Evolutionary conservation across 2,329 filamentous ascomycete species (phyloP).

Genomic region (Sclerotinia trifoliorum): DNA sequence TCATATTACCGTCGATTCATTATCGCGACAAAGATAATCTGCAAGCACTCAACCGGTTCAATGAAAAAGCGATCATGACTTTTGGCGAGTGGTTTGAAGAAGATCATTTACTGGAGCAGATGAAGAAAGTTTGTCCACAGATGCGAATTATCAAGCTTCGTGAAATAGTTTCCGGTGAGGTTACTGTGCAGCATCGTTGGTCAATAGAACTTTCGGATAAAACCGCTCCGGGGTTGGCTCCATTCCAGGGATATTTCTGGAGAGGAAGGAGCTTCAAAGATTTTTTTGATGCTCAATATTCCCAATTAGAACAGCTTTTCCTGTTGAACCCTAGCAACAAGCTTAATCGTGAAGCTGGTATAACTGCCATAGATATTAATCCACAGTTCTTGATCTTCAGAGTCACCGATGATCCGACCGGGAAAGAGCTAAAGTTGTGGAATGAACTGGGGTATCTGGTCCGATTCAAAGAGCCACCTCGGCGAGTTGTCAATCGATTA

Average conservation of each 20-base stretch:
- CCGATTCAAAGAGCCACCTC: conserved; percentile 38
- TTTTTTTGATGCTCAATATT: conserved; percentile 35
- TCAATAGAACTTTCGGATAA: conserved; percentile 28
- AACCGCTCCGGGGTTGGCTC: conserved; percentile 35
- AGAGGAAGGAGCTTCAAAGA: conserved; percentile 28
- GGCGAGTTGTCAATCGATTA: conserved; percentile 35
- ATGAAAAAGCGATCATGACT: conserved; percentile 37
- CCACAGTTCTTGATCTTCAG: conserved; percentile 41
- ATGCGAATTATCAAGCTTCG: conserved; percentile 39
- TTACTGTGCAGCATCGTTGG: conserved; percentile 34
- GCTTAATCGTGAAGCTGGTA: conserved; percentile 31
- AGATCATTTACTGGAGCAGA: conserved; percentile 35
- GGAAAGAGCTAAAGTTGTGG: conserved; percentile 40
- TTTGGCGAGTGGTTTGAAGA: conserved; percentile 43
- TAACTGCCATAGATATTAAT: conserved; percentile 38
- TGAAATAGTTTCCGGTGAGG: conserved; percentile 28
- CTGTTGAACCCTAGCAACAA: conserved; percentile 21
- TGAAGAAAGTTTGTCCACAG: conserved; percentile 37
- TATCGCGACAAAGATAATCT: conserved; percentile 39
- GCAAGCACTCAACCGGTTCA: conserved; percentile 40
- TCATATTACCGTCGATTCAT: conserved; percentile 41
- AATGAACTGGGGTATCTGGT: conserved; percentile 40
- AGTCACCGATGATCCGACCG: conserved; percentile 42
- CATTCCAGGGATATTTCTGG: conserved; percentile 21
- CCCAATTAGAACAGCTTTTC: conserved; percentile 22